Conservation (phyloP, 177 flowering plant genomes). For the Vitis hybrid region DNA sequence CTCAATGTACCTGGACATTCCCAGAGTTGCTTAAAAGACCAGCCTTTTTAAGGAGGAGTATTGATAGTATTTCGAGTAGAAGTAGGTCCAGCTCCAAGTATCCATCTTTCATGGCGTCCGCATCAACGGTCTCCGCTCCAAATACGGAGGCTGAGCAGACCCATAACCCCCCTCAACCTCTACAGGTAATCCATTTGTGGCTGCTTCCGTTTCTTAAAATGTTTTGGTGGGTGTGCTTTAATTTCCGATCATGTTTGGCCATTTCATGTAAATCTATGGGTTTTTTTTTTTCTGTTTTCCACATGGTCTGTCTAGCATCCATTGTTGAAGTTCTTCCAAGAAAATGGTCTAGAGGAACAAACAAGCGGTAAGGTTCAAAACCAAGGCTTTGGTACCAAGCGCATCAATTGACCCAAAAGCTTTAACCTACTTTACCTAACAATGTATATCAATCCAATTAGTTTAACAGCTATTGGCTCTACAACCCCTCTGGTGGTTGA, state of each 20-base stretch:
- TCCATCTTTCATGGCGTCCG: conserved; percentile 29
- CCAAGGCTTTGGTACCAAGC: too few relatives aligned
- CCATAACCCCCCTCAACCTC: conserved; percentile 30
- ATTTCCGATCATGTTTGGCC: neutral
- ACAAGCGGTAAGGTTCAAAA: too few relatives aligned
- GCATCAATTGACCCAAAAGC: too few relatives aligned
- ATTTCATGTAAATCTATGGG: neutral
- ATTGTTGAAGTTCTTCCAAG: too few relatives aligned
- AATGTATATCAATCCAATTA: too few relatives aligned
- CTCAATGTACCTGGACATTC: conserved; percentile 28
- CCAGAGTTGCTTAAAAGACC: conserved; percentile 14
- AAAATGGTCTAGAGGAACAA: too few relatives aligned
- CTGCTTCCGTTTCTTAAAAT: neutral
- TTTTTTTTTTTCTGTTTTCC: neutral
- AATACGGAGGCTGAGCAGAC: conserved; percentile 15
- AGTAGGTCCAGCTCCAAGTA: neutral
- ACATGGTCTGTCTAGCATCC: too few relatives aligned
- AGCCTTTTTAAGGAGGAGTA: neutral
- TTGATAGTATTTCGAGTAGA: neutral
- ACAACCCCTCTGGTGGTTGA: too few relatives aligned
- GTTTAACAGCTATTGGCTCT: too few relatives aligned
- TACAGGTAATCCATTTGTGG: conserved; percentile 27
- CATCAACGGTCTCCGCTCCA: conserved; percentile 26
- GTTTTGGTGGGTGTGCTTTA: neutral
- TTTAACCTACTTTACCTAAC: too few relatives aligned